phyloP scores from a whole-genome alignment of 1,284 basidiomycete species.

The Takashimella tepidaria region DNA sequence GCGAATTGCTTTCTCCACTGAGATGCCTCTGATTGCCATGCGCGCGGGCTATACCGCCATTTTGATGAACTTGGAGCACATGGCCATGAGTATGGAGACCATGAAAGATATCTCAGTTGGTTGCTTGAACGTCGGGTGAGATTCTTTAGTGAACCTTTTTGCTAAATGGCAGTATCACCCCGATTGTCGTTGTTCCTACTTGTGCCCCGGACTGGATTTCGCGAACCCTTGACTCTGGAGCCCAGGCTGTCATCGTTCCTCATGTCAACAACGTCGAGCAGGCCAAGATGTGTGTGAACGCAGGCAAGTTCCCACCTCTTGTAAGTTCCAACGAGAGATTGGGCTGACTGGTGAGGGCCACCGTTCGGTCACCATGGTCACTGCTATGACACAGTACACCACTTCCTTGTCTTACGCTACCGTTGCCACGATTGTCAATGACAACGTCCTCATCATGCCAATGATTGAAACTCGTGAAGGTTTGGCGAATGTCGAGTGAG shows the following conservation, averaged over 20 bases:
- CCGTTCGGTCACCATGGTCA: conserved; percentile 12
- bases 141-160: not conserved
- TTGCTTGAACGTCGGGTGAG: conserved; percentile 26
- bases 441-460: conserved; percentile 22
- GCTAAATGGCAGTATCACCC: conserved; percentile 17
- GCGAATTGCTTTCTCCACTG: conserved; percentile 21
- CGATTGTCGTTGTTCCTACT: conserved; percentile 23
- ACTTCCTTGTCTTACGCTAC: conserved; percentile 13
- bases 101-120: conserved; percentile 13
- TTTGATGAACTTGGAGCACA: conserved; percentile 28
- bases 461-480: conserved; percentile 28
- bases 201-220: conserved; percentile 27
- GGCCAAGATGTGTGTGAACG: conserved; percentile 19
- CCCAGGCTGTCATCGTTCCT: conserved; percentile 25
- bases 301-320: conserved; percentile 21
- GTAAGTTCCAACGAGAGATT: conserved; percentile 2
- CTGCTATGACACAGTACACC: conserved; percentile 24
- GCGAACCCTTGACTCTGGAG: conserved; percentile 23
- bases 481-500: conserved; percentile 25
- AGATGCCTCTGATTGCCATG: conserved; percentile 23
- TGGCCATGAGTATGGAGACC: conserved; percentile 21
- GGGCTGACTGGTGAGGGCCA: not conserved
- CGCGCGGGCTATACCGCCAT: conserved; percentile 22
- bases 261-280: conserved; percentile 24
- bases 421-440: conserved; percentile 19